Base-by-base conservation (phyloP, 2,329 filamentous ascomycete species). In the Colletotrichum salicis region DNA sequence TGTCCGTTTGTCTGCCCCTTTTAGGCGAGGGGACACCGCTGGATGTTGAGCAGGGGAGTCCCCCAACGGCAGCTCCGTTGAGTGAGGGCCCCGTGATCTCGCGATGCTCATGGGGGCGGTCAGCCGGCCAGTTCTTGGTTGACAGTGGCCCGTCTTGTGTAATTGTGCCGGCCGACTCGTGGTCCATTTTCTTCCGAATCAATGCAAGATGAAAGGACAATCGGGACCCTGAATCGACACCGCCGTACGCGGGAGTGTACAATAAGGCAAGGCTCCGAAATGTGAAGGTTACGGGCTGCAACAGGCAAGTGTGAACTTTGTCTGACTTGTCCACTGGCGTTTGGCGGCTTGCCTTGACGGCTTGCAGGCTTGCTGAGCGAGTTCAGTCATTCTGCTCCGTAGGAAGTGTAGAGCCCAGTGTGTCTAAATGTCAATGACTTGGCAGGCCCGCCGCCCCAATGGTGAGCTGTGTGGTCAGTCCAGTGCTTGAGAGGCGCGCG, bases 211-310 rank as follows among this genome's bases (percentile, higher is more conserved):
- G 31, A 24, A 63, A 11, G 41, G 41, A 48, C 64, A 31, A 55
- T 54, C n/a, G 59, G 64, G 64, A 55, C 64, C 69, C 69, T 68
- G 69, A 68, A 63, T 63, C 12, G 62, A 48, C 45, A 33, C 55
- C 27, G 56, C 67, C 55, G 55, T 35, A 29, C 24, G 55, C 27
- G 15, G 64, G 33, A 33, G 19, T 27, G 48, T 29, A 6, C 11
- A 48, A 56, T 13, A 54, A 19, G 35, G 37, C 6, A 41, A 8
- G 58, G 57, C 24, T 58, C 33, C 54, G 19, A 29, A 45, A 15
- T 55, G 51, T 48, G 8, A 48, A 48, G 41, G 19, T 48, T 48
- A 48, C 33, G 24, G 24, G 56, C 51, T 57, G 31, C 67, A 61
- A 67, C 15, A 22, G 56, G 56, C 37, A 67, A 70, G 67, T 48